These are phyloP conservation scores for Eutypella sp. DNA, from an alignment of 2,329 filamentous ascomycete genomes.

Conservation along the genomic window DNA sequence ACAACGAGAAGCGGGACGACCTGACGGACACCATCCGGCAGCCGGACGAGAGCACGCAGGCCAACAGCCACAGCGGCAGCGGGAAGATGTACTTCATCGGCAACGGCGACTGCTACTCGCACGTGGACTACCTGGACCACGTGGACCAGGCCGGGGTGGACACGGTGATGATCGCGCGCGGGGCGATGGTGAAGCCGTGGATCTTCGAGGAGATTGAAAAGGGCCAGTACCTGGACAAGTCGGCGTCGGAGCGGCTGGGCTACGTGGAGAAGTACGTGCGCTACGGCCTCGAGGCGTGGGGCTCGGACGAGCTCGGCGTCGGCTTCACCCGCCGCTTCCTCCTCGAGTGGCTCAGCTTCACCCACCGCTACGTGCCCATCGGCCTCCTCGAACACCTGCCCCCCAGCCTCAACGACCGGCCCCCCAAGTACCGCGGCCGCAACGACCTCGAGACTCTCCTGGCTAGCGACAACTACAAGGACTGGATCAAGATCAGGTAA, in stretches of 20 bases:
- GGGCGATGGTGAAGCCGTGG: conserved; percentile 96
- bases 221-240: conserved; percentile 94
- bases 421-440: conserved; percentile 76
- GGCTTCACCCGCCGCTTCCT: conserved; percentile 88
- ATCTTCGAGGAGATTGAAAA: conserved; percentile 93
- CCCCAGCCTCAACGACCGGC: conserved; percentile 81
- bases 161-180: conserved; percentile 94
- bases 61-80: conserved; percentile 56
- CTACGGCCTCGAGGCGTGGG: conserved; percentile 92
- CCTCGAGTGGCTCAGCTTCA: conserved; percentile 93
- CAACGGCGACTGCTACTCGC: conserved; percentile 94
- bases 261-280: conserved; percentile 87
- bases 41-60: conserved; percentile 67
- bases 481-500: conserved; percentile 98
- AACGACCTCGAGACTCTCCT: conserved; percentile 93
- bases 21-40: conserved; percentile 73
- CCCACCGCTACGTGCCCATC: conserved; percentile 84
- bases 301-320: conserved; percentile 88
- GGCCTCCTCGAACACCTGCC: conserved; percentile 85
- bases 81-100: conserved; percentile 85
- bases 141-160: conserved; percentile 77
- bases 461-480: conserved; percentile 84
- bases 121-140: conserved; percentile 78
- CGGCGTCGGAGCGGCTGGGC: conserved; percentile 74
- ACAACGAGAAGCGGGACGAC: conserved; percentile 64